Evolutionary conservation across 305 asterid species (phyloP).

Genomic region (Fraxinus dipetala): DNA sequence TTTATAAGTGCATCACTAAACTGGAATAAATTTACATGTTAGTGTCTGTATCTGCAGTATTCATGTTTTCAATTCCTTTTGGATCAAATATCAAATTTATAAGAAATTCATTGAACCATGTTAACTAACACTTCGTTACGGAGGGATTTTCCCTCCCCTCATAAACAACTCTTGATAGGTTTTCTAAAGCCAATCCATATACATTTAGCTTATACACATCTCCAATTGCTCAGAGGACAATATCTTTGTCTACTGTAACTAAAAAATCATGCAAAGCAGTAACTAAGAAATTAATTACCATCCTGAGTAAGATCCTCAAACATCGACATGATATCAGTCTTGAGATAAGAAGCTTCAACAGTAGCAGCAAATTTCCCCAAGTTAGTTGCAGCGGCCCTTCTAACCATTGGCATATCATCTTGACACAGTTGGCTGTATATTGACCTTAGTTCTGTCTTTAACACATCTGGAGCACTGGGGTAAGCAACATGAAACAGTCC

Average conservation of each 20-base stretch:
- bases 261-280: neutral
- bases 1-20: neutral
- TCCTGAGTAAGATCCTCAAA: constrained; percentile 89
- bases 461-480: constrained; percentile 68
- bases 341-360: constrained; percentile 84
- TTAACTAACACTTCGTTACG: neutral
- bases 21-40: neutral
- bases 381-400: constrained; percentile 92
- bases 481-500: constrained; percentile 89
- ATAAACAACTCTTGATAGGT: neutral
- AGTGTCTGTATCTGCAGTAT: neutral
- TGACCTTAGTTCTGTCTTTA: constrained; percentile 76
- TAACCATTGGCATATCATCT: constrained; percentile 96
- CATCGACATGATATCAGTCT: constrained; percentile 79
- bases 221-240: neutral
- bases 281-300: constrained; percentile 40
- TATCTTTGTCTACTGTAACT: neutral
- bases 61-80: neutral
- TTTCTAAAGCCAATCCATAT: neutral
- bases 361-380: constrained; percentile 87
- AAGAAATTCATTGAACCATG: neutral
- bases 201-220: neutral
- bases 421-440: constrained; percentile 82
- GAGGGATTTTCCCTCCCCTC: neutral
- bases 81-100: neutral